A percentile compares a stretch with the other conserved stretches of the same genome.
phyloP scores from a whole-genome alignment of 1,284 basidiomycete species.

The Volvariella volvacea region DNA sequence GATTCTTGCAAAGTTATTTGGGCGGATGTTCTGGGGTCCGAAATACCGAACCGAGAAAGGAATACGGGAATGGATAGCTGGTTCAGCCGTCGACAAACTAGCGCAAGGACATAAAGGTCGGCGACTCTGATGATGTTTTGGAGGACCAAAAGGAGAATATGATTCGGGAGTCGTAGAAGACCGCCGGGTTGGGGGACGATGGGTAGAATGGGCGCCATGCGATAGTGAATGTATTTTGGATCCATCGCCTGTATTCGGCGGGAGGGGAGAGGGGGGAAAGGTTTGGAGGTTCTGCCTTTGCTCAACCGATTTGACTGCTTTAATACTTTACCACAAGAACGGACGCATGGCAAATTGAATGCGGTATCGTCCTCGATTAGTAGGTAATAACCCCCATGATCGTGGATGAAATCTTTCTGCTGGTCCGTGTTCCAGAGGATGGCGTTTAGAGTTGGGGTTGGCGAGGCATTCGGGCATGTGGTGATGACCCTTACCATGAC shows the following conservation, averaged over 20 bases:
- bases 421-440: background rate
- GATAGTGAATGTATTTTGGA: background rate
- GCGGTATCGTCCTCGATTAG: background rate
- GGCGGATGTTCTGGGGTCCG: background rate
- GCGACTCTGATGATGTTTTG: background rate
- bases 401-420: background rate
- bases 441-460: slow-evolving; percentile 1
- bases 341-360: background rate
- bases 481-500: background rate
- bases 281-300: background rate
- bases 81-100: background rate
- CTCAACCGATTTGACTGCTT: background rate
- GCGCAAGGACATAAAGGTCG: background rate
- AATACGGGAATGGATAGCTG: background rate
- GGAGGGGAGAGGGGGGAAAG: background rate
- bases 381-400: background rate
- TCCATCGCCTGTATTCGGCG: background rate
- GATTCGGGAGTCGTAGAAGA: background rate
- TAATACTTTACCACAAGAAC: background rate
- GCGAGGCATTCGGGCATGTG: background rate
- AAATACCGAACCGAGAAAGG: background rate
- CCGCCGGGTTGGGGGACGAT: slow-evolving; percentile 1
- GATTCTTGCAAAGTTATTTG: background rate
- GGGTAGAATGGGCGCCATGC: background rate
- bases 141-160: background rate